Conservation (phyloP, 2,329 filamentous ascomycete species). For the Pseudogymnoascus sp. region DNA sequence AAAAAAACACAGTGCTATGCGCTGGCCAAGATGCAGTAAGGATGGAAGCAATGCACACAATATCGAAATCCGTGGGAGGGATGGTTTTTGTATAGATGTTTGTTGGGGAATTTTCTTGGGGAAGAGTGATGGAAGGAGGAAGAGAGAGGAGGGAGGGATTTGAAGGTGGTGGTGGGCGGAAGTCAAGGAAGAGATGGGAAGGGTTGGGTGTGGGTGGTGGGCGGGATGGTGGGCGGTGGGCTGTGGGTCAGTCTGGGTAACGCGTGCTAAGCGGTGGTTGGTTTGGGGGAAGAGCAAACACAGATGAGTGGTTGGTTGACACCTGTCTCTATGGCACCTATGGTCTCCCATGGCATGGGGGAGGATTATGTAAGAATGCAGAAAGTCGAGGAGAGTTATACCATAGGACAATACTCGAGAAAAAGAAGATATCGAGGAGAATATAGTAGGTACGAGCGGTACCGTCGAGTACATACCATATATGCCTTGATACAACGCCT, state of each 20-base stretch:
- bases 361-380: not conserved
- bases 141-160: not conserved
- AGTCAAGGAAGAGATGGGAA: not conserved
- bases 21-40: not conserved
- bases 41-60: slow-evolving; percentile 1
- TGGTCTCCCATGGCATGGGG: not conserved
- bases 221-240: not conserved
- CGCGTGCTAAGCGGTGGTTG: not conserved
- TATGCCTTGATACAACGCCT: not conserved
- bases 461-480: not conserved
- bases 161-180: not conserved
- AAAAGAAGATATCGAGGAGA: not conserved
- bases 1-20: slow-evolving; percentile 1
- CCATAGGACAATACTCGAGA: not conserved
- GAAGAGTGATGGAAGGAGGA: not conserved
- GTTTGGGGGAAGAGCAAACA: not conserved
- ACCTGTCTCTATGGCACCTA: not conserved
- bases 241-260: not conserved
- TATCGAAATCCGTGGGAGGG: not conserved
- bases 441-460: not conserved
- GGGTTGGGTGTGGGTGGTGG: not conserved
- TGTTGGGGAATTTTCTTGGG: not conserved
- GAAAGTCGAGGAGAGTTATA: not conserved
- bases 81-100: not conserved
- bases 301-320: not conserved